phyloP scores from a whole-genome alignment of 2,329 filamentous ascomycete genomes.

The Chaetomiaceae sp. region DNA sequence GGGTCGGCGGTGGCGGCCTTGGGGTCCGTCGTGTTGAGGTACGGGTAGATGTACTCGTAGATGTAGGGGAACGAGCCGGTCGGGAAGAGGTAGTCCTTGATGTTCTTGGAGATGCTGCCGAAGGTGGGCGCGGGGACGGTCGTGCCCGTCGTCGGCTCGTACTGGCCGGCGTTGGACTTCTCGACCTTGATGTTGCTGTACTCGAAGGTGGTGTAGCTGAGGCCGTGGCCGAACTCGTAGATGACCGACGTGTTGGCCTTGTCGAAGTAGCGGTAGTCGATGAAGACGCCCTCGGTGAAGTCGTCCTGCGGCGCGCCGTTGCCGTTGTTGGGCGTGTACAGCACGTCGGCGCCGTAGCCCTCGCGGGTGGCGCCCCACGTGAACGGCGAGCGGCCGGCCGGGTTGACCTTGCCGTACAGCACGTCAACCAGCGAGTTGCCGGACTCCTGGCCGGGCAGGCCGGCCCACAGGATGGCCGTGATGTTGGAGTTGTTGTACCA shows the following conservation, averaged over 20 bases:
- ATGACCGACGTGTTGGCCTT: slow-evolving; percentile 57
- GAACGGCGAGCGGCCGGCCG: slow-evolving; percentile 70
- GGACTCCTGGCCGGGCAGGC: slow-evolving; percentile 75
- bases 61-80: slow-evolving; percentile 44
- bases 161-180: slow-evolving; percentile 43
- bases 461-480: slow-evolving; percentile 77
- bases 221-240: slow-evolving; percentile 75
- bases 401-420: slow-evolving; percentile 76
- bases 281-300: slow-evolving; percentile 72
- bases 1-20: slow-evolving; percentile 51
- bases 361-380: slow-evolving; percentile 64
- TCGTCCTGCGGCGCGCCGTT: slow-evolving; percentile 60
- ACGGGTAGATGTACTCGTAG: slow-evolving; percentile 61
- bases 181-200: slow-evolving; percentile 62
- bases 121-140: slow-evolving; percentile 59
- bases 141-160: slow-evolving; percentile 54
- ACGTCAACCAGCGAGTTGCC: slow-evolving; percentile 74
- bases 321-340: slow-evolving; percentile 64
- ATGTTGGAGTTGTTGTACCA: slow-evolving; percentile 73
- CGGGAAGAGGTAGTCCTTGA: slow-evolving; percentile 64
- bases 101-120: slow-evolving; percentile 56
- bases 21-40: slow-evolving; percentile 55
- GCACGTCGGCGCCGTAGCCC: slow-evolving; percentile 63
- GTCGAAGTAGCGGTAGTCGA: slow-evolving; percentile 77
- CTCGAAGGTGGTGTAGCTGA: slow-evolving; percentile 73